Conservation (phyloP, 345 rosid genomes). For the Cochlearia excelsa region DNA sequence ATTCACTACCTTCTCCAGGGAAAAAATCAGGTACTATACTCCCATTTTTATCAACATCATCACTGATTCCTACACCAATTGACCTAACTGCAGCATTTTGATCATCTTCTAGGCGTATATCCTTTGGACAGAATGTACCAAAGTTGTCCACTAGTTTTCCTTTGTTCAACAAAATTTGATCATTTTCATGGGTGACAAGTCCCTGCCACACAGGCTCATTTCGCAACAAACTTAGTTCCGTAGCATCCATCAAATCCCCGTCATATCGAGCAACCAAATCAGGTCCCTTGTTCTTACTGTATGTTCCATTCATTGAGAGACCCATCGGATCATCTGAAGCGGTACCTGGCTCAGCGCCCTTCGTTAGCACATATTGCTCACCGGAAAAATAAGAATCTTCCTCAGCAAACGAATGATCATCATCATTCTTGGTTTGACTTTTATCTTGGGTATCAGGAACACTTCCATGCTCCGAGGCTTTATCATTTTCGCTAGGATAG, state of each 20-base stretch:
- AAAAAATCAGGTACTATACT: slow-evolving; percentile 85
- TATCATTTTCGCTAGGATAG: slow-evolving; percentile 97
- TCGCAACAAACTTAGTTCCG: slow-evolving; percentile 69
- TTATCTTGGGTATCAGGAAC: slow-evolving; percentile 65
- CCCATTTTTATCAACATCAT: slow-evolving; percentile 91
- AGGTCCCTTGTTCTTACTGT: slow-evolving; percentile 41
- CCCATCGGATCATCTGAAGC: slow-evolving; percentile 68
- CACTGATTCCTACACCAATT: slow-evolving; percentile 91
- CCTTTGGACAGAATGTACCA: slow-evolving; percentile 58
- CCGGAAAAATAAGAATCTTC: slow-evolving; percentile 96
- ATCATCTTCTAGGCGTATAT: slow-evolving; percentile 73
- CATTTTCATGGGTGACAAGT: slow-evolving; percentile 85
- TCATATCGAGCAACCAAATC: slow-evolving; percentile 73
- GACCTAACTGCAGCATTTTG: slow-evolving; percentile 94
- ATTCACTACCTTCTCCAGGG: slow-evolving; percentile 90
- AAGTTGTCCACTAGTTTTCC: slow-evolving; percentile 45
- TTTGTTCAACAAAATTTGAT: slow-evolving; percentile 59
- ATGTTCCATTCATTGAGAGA: slow-evolving; percentile 54
- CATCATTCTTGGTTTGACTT: slow-evolving; percentile 73
- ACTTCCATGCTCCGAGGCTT: slow-evolving; percentile 76
- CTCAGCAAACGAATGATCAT: slow-evolving; percentile 87
- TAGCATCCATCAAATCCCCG: slow-evolving; percentile 84
- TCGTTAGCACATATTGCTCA: slow-evolving; percentile 56
- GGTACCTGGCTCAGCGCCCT: slow-evolving; percentile 58
- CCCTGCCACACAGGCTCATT: slow-evolving; percentile 97